These are phyloP conservation scores for Sporobolomyces phaffii DNA, from an alignment of 768 basidiomycete genomes.

Conservation along the genomic window DNA sequence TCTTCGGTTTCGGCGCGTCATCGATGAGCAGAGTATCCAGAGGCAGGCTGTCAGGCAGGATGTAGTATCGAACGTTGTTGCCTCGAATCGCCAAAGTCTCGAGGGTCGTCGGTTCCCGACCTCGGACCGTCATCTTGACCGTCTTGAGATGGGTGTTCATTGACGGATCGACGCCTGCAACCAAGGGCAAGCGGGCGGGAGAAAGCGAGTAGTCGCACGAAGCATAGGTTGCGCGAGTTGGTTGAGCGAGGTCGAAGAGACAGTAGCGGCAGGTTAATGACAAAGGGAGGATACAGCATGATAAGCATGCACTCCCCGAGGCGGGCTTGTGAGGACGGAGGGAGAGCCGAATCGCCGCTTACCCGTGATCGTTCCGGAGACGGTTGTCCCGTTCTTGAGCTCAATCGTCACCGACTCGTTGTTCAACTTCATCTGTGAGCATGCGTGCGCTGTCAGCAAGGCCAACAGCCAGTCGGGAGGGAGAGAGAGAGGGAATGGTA, in stretches of 20 bases:
- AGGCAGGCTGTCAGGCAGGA: conserved; percentile 94
- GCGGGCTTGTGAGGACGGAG: too few species aligned
- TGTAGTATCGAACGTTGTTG: conserved; percentile 92
- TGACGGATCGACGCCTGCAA: conserved; percentile 89
- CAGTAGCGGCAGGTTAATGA: too few species aligned
- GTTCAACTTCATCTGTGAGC: conserved; percentile 81
- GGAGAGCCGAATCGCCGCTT: conserved; percentile 42
- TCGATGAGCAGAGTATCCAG: conserved; percentile 94
- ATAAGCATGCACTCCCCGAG: too few species aligned
- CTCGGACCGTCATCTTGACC: conserved; percentile 89
- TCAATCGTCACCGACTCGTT: conserved; percentile 98
- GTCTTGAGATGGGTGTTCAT: conserved; percentile 99
- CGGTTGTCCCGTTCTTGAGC: conserved; percentile 91
- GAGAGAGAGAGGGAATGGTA: background rate
- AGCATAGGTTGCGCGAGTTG: too few species aligned
- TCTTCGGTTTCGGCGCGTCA: conserved; percentile 93
- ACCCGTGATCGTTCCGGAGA: conserved; percentile 97
- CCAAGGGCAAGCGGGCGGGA: background rate
- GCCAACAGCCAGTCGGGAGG: too few species aligned
- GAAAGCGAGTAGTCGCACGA: background rate
- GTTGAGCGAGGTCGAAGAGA: too few species aligned
- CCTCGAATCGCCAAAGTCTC: conserved; percentile 91
- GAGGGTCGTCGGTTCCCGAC: conserved; percentile 76
- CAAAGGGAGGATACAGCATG: too few species aligned
- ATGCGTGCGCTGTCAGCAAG: too few species aligned